Conservation (phyloP, 164 flowering plant species). For the Magnolia officinalis region DNA sequence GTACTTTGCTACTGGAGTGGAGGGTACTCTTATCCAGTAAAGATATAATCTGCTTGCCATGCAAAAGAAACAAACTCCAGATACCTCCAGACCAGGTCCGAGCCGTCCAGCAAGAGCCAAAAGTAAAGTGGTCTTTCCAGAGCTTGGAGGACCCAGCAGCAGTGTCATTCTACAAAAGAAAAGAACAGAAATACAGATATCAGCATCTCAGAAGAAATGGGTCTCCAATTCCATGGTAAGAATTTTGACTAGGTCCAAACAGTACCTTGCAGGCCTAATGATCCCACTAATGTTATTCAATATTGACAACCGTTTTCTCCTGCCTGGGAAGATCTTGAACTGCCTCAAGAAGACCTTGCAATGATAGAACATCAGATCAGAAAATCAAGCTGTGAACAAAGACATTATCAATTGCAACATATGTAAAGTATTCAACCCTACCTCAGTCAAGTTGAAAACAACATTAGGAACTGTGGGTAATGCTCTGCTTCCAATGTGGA, state of each 20-base stretch:
- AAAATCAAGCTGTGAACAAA: neutral
- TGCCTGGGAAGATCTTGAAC: constrained; percentile 48
- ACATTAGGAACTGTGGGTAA: constrained; percentile 93
- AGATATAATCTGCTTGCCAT: neutral
- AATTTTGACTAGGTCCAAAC: neutral
- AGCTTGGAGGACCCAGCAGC: constrained; percentile 95
- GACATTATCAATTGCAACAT: neutral
- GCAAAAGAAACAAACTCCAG: constrained; percentile 1
- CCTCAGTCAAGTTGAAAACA: constrained; percentile 81
- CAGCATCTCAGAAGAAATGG: neutral
- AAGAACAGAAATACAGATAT: neutral
- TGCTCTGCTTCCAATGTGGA: constrained; percentile 87
- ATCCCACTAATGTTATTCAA: constrained; percentile 73
- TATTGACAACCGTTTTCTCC: constrained; percentile 57
- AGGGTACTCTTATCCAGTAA: neutral
- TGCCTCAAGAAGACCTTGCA: constrained; percentile 69
- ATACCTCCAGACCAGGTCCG: constrained; percentile 69
- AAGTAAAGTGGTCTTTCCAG: constrained; percentile 96
- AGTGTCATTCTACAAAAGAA: constrained; percentile 65
- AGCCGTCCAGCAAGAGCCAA: constrained; percentile 92
- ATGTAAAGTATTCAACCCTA: constrained; percentile 14
- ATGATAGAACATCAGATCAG: constrained; percentile 2
- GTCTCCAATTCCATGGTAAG: neutral
- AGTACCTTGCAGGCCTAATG: constrained; percentile 83
- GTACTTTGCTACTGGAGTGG: neutral